Percentiles rank a stretch among this genome's conserved stretches.
Evolutionary conservation across 2,329 filamentous ascomycete genomes (phyloP).

Genomic region (Beauveria pseudobassiana): DNA sequence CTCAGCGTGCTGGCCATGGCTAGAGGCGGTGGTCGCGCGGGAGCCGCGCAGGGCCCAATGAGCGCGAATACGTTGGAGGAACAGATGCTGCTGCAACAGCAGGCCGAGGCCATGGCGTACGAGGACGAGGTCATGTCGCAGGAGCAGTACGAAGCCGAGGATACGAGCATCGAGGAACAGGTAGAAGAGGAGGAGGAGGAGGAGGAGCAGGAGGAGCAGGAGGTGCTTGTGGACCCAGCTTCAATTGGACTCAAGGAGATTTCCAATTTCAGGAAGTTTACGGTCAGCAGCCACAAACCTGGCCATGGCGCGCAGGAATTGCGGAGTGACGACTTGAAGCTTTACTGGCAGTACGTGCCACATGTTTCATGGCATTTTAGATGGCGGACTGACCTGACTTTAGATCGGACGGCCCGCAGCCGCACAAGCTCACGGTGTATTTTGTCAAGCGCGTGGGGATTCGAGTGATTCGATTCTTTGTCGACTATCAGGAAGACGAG

Average conservation of each 20-base stretch:
- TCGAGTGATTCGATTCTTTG: conserved; percentile 69
- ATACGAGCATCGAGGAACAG: conserved; percentile 21
- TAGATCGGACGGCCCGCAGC: conserved; percentile 76
- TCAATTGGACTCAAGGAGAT: conserved; percentile 66
- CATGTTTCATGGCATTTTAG: background rate
- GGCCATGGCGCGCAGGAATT: conserved; percentile 73
- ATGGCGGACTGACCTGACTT: background rate
- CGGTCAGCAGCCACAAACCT: conserved; percentile 73
- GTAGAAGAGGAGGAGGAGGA: conserved; percentile 22
- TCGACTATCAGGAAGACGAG: conserved; percentile 90
- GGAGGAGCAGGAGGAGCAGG: conserved; percentile 30
- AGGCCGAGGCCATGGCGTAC: conserved; percentile 20
- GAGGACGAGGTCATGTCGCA: conserved; percentile 18
- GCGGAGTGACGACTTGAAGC: conserved; percentile 61
- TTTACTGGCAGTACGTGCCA: conserved; percentile 67
- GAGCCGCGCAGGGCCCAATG: background rate
- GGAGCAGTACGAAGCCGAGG: conserved; percentile 19
- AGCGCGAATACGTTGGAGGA: conserved; percentile 11
- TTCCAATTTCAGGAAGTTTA: conserved; percentile 75
- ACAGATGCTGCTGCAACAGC: conserved; percentile 7
- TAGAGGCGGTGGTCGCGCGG: conserved; percentile 17
- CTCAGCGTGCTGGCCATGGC: conserved; percentile 29
- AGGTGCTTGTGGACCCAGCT: conserved; percentile 44
- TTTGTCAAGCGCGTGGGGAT: conserved; percentile 79
- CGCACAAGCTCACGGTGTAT: conserved; percentile 75